Conservation (phyloP, 176 grass and related monocot genomes). For the Tuctoria greenei region DNA sequence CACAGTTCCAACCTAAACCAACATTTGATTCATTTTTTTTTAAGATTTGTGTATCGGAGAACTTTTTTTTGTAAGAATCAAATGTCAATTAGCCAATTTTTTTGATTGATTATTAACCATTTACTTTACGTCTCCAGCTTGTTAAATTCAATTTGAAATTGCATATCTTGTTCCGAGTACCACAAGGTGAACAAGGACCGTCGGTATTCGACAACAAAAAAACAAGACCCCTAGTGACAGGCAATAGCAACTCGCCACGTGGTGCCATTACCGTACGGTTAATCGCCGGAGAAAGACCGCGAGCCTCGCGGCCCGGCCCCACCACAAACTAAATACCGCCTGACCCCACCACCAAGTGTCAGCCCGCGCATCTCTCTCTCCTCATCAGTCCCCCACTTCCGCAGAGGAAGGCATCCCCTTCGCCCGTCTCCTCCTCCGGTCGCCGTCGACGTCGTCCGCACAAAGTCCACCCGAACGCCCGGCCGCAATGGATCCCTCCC, state of each 20-base stretch:
- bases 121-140: neutral
- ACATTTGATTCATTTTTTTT: too few relatives aligned
- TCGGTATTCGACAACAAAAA: too few relatives aligned
- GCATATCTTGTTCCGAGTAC: neutral
- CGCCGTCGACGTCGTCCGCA: slow-evolving; percentile 27
- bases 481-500: slow-evolving; percentile 20
- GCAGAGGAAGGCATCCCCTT: slow-evolving; percentile 7
- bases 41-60: too few relatives aligned
- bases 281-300: neutral
- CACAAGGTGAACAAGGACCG: too few relatives aligned
- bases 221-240: too few relatives aligned
- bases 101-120: too few relatives aligned
- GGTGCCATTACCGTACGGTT: neutral
- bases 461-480: neutral
- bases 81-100: neutral
- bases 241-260: neutral
- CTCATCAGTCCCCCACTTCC: neutral
- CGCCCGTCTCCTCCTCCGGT: neutral
- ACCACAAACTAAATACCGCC: neutral
- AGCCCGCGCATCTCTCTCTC: neutral
- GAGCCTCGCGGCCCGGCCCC: neutral
- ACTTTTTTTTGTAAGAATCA: neutral
- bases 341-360: slow-evolving; percentile 35
- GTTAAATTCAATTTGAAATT: neutral
- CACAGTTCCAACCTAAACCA: too few relatives aligned